Conservation (phyloP, 768 basidiomycete species). For the Clitopilus passeckerianus region DNA sequence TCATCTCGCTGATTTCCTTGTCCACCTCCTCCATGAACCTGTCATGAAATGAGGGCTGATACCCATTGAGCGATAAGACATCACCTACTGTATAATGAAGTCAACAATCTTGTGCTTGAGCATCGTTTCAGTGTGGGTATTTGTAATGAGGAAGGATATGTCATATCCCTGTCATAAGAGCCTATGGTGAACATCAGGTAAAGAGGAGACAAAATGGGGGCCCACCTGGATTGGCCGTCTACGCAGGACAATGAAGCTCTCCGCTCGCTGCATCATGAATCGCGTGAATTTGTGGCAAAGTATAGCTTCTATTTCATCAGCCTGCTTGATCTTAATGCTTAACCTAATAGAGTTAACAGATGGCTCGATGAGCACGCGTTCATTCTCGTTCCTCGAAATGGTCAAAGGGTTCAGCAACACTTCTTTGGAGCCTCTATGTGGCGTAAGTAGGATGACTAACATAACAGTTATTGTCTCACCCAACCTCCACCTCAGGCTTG, state of each 20-base stretch:
- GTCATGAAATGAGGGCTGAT: constrained; percentile 3
- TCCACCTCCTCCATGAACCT: constrained; percentile 99
- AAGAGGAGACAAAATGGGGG: constrained; percentile 5
- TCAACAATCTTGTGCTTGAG: constrained; percentile 99
- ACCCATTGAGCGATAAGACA: not conserved
- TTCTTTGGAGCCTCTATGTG: constrained; percentile 79
- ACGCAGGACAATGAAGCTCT: constrained; percentile 94
- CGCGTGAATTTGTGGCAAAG: constrained; percentile 97
- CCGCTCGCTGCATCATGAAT: constrained; percentile 98
- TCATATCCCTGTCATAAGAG: constrained; percentile 71
- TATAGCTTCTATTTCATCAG: constrained; percentile 97
- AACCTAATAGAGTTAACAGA: constrained; percentile 96
- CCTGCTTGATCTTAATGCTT: constrained; percentile 98
- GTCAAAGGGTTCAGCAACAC: constrained; percentile 89
- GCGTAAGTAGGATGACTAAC: constrained; percentile 4
- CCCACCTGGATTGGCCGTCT: constrained; percentile 87
- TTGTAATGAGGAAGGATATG: constrained; percentile 97
- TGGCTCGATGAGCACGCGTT: constrained; percentile 94
- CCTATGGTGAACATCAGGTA: not conserved
- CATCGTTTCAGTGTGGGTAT: constrained; percentile 97
- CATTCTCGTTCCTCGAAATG: constrained; percentile 96
- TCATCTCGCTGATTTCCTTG: constrained; percentile 99
- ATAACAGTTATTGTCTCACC: constrained; percentile 33
- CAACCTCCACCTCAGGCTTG: constrained; percentile 91
- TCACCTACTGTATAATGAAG: constrained; percentile 92